Base-by-base conservation (phyloP, 2,329 filamentous ascomycete species). In the Venturia oleaginea region DNA sequence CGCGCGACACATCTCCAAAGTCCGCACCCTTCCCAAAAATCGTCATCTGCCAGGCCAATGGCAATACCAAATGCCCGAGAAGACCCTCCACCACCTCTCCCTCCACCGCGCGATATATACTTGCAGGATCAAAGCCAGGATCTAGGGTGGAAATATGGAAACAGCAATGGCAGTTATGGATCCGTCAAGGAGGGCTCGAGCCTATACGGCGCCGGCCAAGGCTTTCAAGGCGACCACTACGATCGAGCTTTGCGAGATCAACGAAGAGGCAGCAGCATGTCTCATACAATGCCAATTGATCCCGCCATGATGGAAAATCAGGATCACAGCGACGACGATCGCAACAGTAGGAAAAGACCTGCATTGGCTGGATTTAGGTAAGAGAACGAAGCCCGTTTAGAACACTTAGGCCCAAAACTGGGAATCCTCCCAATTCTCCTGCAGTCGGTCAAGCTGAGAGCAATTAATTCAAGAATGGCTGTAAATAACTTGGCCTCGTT, bases 61-160 rank as follows among this genome's bases (percentile, higher is more conserved):
- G 78, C 85, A 66, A 88, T 89, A 72, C 84, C 84, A 61, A 80
- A 82, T 71, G 78, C 81, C 66, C 79, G 81, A 70, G 78, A 80
- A 37, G 68, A 73, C 54, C 78, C 79, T 61, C 86, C 86, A 65
- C 86, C 86, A 67, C 85, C 86, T 61, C 78, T 89, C 70, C 86
- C 86, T 69, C 86, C 86, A 65, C 83, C 86, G 62, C 80, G 79
- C 73, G 76, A 81, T 71, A 81, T 88, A 66, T 78, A 79, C 68
- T 82, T 84, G 66, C 75, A 85, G 68, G 76, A 79, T 69, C 73
- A 79, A 67, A 84, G 84, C 42, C 79, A 82, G 69, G 86, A 88
- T 73, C 79, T 82, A 64, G 85, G 82, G 66, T 88, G 84, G 84
- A 77, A 82, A 72, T 85, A 83, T 80, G 83, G 81, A 67, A 86